Evolutionary conservation across 2,329 filamentous ascomycete genomes (phyloP).

Genomic region (Reticulascus tulasneorum): DNA sequence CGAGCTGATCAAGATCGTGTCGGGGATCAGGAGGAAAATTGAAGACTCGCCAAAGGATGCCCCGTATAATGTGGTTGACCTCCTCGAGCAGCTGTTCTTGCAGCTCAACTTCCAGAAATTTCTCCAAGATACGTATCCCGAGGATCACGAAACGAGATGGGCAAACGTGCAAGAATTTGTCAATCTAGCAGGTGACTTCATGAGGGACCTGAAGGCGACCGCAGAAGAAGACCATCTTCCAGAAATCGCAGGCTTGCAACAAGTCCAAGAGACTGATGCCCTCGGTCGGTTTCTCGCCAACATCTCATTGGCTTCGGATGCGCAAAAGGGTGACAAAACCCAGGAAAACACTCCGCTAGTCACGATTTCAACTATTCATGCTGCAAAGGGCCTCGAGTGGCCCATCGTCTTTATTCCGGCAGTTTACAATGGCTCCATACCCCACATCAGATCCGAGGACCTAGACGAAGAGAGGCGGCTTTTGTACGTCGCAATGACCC

Average conservation of each 20-base stretch:
- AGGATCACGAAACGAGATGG: conserved; percentile 77
- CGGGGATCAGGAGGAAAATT: conserved; percentile 26
- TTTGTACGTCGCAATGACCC: conserved; percentile 94
- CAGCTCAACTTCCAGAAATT: conserved; percentile 72
- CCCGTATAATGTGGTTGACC: conserved; percentile 36
- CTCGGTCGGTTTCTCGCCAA: conserved; percentile 85
- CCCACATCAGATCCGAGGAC: conserved; percentile 82
- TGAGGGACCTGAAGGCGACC: conserved; percentile 30
- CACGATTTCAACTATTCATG: conserved; percentile 94
- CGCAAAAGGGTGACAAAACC: conserved; percentile 62
- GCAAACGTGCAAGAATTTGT: conserved; percentile 88
- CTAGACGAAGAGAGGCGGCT: conserved; percentile 81
- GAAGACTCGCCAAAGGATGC: conserved; percentile 22
- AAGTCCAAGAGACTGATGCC: conserved; percentile 58
- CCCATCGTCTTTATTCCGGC: conserved; percentile 90
- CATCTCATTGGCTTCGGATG: conserved; percentile 78
- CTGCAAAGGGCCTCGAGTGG: conserved; percentile 95
- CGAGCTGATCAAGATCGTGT: conserved; percentile 40
- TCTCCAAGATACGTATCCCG: conserved; percentile 64
- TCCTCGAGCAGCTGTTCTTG: conserved; percentile 52
- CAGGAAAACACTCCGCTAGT: conserved; percentile 60
- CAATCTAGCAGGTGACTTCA: conserved; percentile 71
- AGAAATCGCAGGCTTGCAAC: conserved; percentile 66
- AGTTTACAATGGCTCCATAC: conserved; percentile 85
- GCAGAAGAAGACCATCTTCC: conserved; percentile 56